phyloP scores from a whole-genome alignment of 192 early-diverging fungal species.

The Podila verticillata region DNA sequence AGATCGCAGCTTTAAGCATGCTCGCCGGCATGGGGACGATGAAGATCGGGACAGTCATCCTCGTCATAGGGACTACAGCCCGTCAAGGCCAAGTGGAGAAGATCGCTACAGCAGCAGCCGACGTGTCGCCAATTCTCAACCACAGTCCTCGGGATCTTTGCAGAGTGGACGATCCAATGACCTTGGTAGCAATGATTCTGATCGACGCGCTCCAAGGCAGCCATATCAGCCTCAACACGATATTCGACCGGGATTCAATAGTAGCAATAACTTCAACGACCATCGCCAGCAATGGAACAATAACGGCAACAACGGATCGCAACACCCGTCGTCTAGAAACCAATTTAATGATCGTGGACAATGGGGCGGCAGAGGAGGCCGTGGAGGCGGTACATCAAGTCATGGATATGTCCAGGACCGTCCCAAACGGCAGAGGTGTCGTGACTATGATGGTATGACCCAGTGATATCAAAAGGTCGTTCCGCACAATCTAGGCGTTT shows the following conservation, averaged over 20 bases:
- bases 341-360: constrained; percentile 12
- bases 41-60: constrained; percentile 7
- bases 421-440: constrained; percentile 62
- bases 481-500: neutral
- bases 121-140: neutral
- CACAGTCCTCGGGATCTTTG: neutral
- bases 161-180: neutral
- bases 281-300: constrained; percentile 8
- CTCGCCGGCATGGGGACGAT: constrained; percentile 57
- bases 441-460: constrained; percentile 79
- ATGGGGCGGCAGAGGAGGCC: constrained; percentile 52
- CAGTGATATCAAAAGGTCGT: no score
- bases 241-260: neutral
- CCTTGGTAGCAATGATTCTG: neutral
- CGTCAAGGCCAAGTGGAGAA: constrained; percentile 45
- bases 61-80: constrained; percentile 43
- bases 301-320: neutral
- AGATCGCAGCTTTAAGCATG: constrained; percentile 78
- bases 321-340: neutral
- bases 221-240: constrained; percentile 5
- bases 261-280: constrained; percentile 2
- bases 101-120: constrained; percentile 3
- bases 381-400: constrained; percentile 45
- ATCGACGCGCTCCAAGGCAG: constrained; percentile 4
- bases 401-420: constrained; percentile 41